These are phyloP conservation scores for Lepiota venenata DNA, from an alignment of 768 basidiomycete species.

Conservation along the genomic window DNA sequence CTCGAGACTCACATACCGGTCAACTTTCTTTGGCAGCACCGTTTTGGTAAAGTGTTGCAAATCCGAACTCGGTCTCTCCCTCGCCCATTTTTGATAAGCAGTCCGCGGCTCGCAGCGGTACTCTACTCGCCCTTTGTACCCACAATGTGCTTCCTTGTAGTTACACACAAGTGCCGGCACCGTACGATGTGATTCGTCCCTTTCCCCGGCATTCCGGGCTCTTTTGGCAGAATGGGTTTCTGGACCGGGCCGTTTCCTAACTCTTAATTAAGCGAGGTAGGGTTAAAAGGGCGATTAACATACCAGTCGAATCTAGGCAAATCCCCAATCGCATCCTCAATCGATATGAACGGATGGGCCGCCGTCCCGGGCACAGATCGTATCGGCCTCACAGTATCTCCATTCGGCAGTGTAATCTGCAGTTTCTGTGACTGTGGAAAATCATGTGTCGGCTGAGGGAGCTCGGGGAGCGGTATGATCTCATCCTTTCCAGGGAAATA, in stretches of 20 bases:
- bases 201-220: slow-evolving; percentile 16
- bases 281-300: slow-evolving; percentile 10
- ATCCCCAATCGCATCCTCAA: slow-evolving; percentile 74
- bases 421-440: slow-evolving; percentile 42
- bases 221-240: slow-evolving; percentile 8
- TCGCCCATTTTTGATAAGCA: slow-evolving; percentile 44
- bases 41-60: slow-evolving; percentile 69
- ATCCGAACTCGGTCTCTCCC: slow-evolving; percentile 40
- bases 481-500: slow-evolving; percentile 12
- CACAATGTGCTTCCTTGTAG: slow-evolving; percentile 29
- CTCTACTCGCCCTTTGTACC: slow-evolving; percentile 25
- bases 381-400: slow-evolving; percentile 39
- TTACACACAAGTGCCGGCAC: slow-evolving; percentile 37
- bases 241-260: slow-evolving; percentile 35
- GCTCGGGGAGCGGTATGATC: slow-evolving; percentile 33
- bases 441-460: slow-evolving; percentile 56
- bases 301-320: slow-evolving; percentile 75
- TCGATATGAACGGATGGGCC: slow-evolving; percentile 52
- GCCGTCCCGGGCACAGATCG: slow-evolving; percentile 46
- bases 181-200: slow-evolving; percentile 16
- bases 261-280: neutral
- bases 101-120: slow-evolving; percentile 36
- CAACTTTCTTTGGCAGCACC: slow-evolving; percentile 47
- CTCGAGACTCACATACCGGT: slow-evolving; percentile 40
- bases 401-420: slow-evolving; percentile 48